Percentiles rank a stretch among this genome's conserved stretches.
phyloP scores from a whole-genome alignment of 352 stramenopile genomes.

The Phytophthora macrochlamydospora region DNA sequence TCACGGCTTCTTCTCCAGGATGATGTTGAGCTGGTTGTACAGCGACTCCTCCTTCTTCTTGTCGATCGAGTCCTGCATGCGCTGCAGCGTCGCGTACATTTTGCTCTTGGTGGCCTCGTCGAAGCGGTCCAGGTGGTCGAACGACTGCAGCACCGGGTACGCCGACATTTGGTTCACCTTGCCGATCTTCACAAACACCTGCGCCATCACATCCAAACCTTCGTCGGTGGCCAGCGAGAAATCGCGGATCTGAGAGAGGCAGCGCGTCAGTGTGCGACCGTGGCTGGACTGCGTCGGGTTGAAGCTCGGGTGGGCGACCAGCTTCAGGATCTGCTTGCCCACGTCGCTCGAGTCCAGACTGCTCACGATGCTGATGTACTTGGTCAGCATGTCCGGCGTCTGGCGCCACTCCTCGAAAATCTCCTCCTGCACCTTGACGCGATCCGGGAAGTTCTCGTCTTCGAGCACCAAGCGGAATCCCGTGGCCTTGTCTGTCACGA shows the following conservation, averaged over 20 bases:
- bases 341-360: constrained; percentile 70
- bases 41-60: constrained; percentile 84
- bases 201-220: constrained; percentile 69
- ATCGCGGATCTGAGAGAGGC: constrained; percentile 74
- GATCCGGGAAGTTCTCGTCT: constrained; percentile 62
- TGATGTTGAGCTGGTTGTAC: constrained; percentile 88
- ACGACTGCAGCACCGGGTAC: constrained; percentile 81
- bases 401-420: constrained; percentile 75
- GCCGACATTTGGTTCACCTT: constrained; percentile 89
- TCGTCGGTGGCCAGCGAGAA: constrained; percentile 79
- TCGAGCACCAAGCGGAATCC: constrained; percentile 71
- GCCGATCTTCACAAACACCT: constrained; percentile 64
- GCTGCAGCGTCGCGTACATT: constrained; percentile 55
- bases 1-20: constrained; percentile 80
- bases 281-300: constrained; percentile 80
- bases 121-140: constrained; percentile 81
- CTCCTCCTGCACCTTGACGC: constrained; percentile 66
- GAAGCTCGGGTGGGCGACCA: constrained; percentile 73
- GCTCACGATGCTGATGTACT: constrained; percentile 81
- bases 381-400: constrained; percentile 76
- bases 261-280: constrained; percentile 64
- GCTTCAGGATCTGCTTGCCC: constrained; percentile 69
- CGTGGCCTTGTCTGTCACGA: constrained; percentile 65
- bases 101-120: constrained; percentile 63
- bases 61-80: constrained; percentile 80